Percentiles rank a stretch among this genome's conserved stretches.
Conservation (phyloP, 495 filamentous ascomycete genomes). For the Endocarpon pusillum region DNA sequence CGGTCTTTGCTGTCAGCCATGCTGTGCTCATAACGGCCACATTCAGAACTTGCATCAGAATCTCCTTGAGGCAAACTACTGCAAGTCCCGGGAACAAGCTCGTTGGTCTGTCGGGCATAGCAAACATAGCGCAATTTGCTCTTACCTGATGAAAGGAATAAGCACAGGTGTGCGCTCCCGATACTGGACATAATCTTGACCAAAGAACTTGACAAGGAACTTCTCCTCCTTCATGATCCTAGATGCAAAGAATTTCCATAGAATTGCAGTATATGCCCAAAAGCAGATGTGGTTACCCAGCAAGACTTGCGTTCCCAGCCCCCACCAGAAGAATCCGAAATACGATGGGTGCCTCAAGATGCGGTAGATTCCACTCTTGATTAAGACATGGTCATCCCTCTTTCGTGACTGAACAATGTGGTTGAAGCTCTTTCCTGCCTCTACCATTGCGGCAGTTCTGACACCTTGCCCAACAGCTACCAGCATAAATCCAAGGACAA, state of each 20-base stretch:
- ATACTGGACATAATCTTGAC: slow-evolving; percentile 63
- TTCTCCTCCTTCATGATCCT: slow-evolving; percentile 68
- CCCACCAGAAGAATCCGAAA: slow-evolving; percentile 98
- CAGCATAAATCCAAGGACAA: slow-evolving; percentile 41
- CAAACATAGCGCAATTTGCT: no score
- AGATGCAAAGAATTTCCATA: slow-evolving; percentile 69
- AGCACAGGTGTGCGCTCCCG: slow-evolving; percentile 45
- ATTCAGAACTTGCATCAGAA: no score
- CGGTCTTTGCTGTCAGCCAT: no score
- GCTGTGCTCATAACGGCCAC: no score
- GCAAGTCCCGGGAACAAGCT: no score
- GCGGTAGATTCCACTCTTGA: slow-evolving; percentile 52
- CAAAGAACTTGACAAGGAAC: slow-evolving; percentile 66
- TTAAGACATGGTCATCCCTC: slow-evolving; percentile 52
- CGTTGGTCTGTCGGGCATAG: no score
- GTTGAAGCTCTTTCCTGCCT: slow-evolving; percentile 84
- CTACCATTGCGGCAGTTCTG: slow-evolving; percentile 65
- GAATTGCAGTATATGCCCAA: slow-evolving; percentile 48
- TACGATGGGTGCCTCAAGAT: slow-evolving; percentile 73
- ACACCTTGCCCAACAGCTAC: slow-evolving; percentile 53
- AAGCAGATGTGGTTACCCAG: slow-evolving; percentile 73
- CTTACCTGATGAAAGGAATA: slow-evolving; percentile 37
- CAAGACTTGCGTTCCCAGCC: slow-evolving; percentile 78
- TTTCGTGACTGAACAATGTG: slow-evolving; percentile 59
- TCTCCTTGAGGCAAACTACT: no score